phyloP scores from a whole-genome alignment of 495 filamentous ascomycete genomes.

The Diplogelasinospora grovesii region DNA sequence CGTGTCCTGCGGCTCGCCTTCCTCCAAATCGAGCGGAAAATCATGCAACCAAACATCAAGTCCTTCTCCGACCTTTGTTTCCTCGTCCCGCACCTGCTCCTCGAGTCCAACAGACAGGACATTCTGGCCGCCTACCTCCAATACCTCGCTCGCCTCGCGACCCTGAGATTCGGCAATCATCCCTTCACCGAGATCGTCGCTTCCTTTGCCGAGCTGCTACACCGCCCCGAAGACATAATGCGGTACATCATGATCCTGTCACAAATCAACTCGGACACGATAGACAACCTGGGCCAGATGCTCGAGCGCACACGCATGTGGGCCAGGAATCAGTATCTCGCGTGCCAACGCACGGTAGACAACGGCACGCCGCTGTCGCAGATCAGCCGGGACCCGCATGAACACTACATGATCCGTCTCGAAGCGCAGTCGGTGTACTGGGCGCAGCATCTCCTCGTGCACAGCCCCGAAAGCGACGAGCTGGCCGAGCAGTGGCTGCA shows the following conservation, averaged over 20 bases:
- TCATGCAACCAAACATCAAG: conserved; percentile 19
- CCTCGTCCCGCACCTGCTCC: conserved; percentile 21
- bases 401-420: conserved; percentile 22
- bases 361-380: not conserved
- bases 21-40: conserved; percentile 20
- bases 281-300: conserved; percentile 9
- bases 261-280: conserved; percentile 20
- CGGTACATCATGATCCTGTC: conserved; percentile 21
- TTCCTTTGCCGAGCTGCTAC: conserved; percentile 14
- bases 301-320: conserved; percentile 16
- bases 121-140: conserved; percentile 20
- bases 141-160: conserved; percentile 14
- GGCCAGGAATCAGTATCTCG: conserved; percentile 22
- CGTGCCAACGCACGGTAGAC: conserved; percentile 14
- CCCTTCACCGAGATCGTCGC: conserved; percentile 16
- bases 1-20: conserved; percentile 24
- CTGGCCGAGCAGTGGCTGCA: conserved; percentile 18
- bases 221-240: conserved; percentile 20
- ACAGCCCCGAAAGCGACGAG: conserved; percentile 12
- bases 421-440: conserved; percentile 22
- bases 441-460: conserved; percentile 23
- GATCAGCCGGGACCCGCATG: conserved; percentile 9
- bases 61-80: conserved; percentile 25
- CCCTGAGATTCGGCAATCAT: conserved; percentile 19
- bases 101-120: conserved; percentile 15